These are phyloP conservation scores for Globisporangium polare DNA, from an alignment of 352 stramenopile genomes.

Conservation along the genomic window DNA sequence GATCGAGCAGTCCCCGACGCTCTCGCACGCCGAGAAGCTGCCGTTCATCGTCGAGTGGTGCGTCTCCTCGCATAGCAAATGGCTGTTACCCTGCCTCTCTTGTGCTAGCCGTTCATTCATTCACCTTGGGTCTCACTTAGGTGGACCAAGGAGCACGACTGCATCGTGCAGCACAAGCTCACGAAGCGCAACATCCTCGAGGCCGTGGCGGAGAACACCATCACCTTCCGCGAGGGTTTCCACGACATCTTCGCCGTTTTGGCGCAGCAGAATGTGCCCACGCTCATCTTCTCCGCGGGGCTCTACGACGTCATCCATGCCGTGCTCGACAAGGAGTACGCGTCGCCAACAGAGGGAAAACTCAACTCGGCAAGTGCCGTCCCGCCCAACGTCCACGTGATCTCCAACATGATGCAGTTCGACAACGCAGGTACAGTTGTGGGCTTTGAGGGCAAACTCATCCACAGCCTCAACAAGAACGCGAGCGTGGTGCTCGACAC, in stretches of 20 bases:
- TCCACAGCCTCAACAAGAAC: constrained; percentile 82
- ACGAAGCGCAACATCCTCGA: constrained; percentile 32
- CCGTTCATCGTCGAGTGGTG: constrained; percentile 57
- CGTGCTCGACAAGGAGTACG: constrained; percentile 63
- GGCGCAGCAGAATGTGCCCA: constrained; percentile 13
- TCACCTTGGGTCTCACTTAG: constrained; percentile 1
- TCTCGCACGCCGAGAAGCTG: constrained; percentile 57
- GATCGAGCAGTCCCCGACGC: constrained; percentile 55
- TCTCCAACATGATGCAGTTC: constrained; percentile 80
- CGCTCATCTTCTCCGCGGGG: constrained; percentile 21
- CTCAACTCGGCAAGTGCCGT: too few relatives aligned
- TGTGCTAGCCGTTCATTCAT: too few relatives aligned
- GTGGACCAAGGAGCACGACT: constrained; percentile 50
- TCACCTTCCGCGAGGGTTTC: constrained; percentile 42
- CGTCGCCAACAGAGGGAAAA: background rate
- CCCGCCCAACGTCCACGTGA: constrained; percentile 60
- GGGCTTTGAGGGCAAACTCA: constrained; percentile 56
- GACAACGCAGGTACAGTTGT: constrained; percentile 34
- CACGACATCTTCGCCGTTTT: constrained; percentile 9
- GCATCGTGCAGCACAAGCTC: constrained; percentile 55
- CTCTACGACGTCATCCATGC: constrained; percentile 75
- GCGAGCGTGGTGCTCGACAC: constrained; percentile 57
- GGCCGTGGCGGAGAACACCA: constrained; percentile 46
- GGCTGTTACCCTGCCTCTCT: too few relatives aligned
- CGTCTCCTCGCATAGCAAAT: too few relatives aligned